phyloP scores from a whole-genome alignment of 345 rosid genomes.

The Arabis hirsuta region DNA sequence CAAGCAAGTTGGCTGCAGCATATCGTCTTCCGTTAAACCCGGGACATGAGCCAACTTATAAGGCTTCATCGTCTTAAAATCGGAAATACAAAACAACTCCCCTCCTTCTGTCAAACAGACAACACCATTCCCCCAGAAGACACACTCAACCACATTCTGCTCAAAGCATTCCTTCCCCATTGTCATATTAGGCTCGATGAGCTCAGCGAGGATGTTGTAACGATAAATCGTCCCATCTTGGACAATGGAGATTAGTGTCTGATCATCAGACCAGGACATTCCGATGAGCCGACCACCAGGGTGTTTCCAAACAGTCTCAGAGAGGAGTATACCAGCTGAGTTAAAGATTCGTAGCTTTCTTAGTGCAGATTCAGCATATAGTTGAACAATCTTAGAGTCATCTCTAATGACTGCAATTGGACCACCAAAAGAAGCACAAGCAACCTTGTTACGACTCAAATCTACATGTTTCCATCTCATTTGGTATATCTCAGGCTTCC shows the following conservation, averaged over 20 bases:
- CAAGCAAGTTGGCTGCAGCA: constrained; percentile 58
- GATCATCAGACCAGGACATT: constrained; percentile 96
- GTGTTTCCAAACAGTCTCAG: constrained; percentile 91
- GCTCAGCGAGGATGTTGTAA: constrained; percentile 77
- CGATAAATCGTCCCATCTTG: constrained; percentile 94
- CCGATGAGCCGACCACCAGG: constrained; percentile 94
- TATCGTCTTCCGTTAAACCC: constrained; percentile 56
- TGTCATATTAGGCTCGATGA: constrained; percentile 68
- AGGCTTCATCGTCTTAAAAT: constrained; percentile 69
- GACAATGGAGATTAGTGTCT: constrained; percentile 73
- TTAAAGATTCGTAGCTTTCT: constrained; percentile 93
- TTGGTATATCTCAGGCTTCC: constrained; percentile 85
- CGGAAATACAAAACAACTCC: constrained; percentile 63
- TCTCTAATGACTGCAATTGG: constrained; percentile 95
- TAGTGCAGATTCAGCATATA: constrained; percentile 94
- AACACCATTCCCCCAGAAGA: constrained; percentile 91
- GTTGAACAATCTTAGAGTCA: constrained; percentile 98
- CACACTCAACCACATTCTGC: constrained; percentile 87
- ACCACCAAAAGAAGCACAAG: constrained; percentile 92
- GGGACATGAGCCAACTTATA: constrained; percentile 61
- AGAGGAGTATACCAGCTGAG: constrained; percentile 76
- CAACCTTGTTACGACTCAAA: constrained; percentile 84
- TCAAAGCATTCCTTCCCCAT: constrained; percentile 88
- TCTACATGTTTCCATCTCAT: constrained; percentile 93
- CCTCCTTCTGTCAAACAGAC: constrained; percentile 88